A percentile compares a stretch with the other conserved stretches of the same genome.
These are phyloP conservation scores for Citropsis articulata DNA, from an alignment of 345 rosid species.

Conservation along the genomic window DNA sequence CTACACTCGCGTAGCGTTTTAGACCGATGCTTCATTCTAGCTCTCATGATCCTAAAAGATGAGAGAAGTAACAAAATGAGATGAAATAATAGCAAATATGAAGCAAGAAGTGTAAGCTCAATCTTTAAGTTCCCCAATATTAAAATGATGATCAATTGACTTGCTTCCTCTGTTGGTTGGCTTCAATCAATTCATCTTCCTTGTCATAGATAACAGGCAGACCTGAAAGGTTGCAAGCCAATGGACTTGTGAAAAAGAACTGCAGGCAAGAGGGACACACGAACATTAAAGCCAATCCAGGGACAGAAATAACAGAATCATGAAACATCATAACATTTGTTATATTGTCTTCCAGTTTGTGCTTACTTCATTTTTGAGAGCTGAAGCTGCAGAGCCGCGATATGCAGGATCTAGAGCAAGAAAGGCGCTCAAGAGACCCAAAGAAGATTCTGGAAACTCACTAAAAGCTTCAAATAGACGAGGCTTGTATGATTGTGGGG, in stretches of 20 bases:
- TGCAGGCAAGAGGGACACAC: constrained; percentile 25
- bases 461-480: constrained; percentile 32
- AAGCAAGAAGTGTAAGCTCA: too few species aligned
- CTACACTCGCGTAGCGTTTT: constrained; percentile 32
- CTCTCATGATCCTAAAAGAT: constrained; percentile 31
- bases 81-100: neutral
- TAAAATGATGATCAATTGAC: constrained; percentile 9
- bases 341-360: neutral
- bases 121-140: neutral
- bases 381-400: constrained; percentile 49
- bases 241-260: constrained; percentile 51
- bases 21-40: constrained; percentile 38
- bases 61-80: neutral
- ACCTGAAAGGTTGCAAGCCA: constrained; percentile 55
- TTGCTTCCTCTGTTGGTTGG: constrained; percentile 38
- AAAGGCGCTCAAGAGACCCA: constrained; percentile 51
- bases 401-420: constrained; percentile 55
- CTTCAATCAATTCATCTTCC: constrained; percentile 37
- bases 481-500: constrained; percentile 43
- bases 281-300: constrained; percentile 1
- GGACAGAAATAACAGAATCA: neutral
- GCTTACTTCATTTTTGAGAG: constrained; percentile 46
- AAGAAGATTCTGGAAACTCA: constrained; percentile 46
- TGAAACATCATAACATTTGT: neutral
- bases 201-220: constrained; percentile 40